Evolutionary conservation across 2,329 filamentous ascomycete genomes (phyloP).

Genomic region (Microthyrium microscopicum): DNA sequence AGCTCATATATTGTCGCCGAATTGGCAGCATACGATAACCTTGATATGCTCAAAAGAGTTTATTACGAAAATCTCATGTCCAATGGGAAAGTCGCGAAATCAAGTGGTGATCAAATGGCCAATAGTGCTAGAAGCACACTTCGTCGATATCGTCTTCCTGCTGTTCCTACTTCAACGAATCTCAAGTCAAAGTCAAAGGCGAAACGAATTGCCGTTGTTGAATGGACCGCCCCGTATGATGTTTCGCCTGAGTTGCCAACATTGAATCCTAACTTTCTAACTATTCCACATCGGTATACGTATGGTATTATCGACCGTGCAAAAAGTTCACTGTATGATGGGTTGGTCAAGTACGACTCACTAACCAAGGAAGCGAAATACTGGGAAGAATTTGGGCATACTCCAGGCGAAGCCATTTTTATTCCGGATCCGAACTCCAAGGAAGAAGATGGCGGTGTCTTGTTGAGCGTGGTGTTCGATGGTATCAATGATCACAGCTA

Average conservation of each 20-base stretch:
- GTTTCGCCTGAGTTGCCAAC: conserved; percentile 44
- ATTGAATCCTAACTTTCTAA: conserved; percentile 42
- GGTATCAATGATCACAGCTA: conserved; percentile 43
- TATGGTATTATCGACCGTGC: conserved; percentile 43
- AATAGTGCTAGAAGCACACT: conserved; percentile 6
- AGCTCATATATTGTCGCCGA: conserved; percentile 59
- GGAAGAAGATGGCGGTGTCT: conserved; percentile 45
- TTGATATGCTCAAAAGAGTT: conserved; percentile 47
- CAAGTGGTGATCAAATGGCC: no score
- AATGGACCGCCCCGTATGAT: conserved; percentile 35
- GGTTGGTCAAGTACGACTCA: conserved; percentile 49
- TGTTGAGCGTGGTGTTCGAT: conserved; percentile 49
- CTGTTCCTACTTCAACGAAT: conserved; percentile 6
- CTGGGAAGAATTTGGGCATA: conserved; percentile 45
- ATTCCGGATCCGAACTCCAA: conserved; percentile 33
- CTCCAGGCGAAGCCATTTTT: conserved; percentile 55
- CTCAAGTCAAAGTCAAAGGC: conserved; percentile 7
- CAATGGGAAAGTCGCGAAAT: conserved; percentile 27
- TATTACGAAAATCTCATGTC: conserved; percentile 56
- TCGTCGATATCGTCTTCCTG: conserved; percentile 6
- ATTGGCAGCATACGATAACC: conserved; percentile 43
- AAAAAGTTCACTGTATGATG: conserved; percentile 43
- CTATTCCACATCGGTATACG: conserved; percentile 40
- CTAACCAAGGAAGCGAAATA: conserved; percentile 32
- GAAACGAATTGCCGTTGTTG: conserved; percentile 18